Conservation (phyloP, 495 filamentous ascomycete species). For the Lasiosphaeris hirsuta region DNA sequence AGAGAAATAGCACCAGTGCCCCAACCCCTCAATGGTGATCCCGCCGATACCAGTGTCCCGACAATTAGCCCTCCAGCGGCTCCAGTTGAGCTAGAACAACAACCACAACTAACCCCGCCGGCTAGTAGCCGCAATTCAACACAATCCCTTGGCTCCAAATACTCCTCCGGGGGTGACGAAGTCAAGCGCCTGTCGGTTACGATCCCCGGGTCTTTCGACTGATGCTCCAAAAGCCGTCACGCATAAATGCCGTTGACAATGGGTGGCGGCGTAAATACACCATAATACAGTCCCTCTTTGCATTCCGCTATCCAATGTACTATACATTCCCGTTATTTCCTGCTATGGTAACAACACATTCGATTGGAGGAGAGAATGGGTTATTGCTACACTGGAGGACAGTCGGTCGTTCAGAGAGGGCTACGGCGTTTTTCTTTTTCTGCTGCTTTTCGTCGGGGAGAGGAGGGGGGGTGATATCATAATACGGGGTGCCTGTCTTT, state of each 20-base stretch:
- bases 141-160: neutral
- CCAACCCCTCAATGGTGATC: too few species aligned
- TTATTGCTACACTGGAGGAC: neutral
- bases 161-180: neutral
- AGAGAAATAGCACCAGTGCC: too few species aligned
- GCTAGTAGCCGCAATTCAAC: neutral
- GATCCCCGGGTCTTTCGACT: constrained; percentile 13
- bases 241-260: too few species aligned
- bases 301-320: too few species aligned
- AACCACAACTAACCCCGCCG: neutral
- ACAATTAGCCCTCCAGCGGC: neutral
- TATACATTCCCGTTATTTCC: neutral
- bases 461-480: too few species aligned
- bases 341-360: neutral
- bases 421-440: neutral
- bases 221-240: too few species aligned
- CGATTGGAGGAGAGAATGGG: neutral
- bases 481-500: too few species aligned
- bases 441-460: neutral
- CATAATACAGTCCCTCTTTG: too few species aligned
- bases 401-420: neutral
- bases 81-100: neutral
- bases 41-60: neutral
- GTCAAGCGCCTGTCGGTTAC: constrained; percentile 12
- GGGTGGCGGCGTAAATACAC: too few species aligned